These are phyloP conservation scores for Papilionanthe hybrid DNA, from an alignment of 116 monocot genomes.

Conservation along the genomic window DNA sequence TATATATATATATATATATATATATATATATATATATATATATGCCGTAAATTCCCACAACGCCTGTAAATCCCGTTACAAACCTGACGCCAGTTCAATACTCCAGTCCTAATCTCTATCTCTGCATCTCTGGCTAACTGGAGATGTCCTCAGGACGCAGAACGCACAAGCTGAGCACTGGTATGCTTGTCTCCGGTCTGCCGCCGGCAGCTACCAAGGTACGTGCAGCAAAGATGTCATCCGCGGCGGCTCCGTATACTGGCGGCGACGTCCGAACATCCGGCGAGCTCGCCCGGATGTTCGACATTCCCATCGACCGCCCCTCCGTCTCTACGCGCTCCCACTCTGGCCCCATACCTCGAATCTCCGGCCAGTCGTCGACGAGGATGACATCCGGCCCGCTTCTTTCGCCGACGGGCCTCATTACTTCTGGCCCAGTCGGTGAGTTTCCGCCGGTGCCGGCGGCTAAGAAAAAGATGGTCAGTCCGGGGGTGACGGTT, in stretches of 20 bases:
- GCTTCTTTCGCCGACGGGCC: constrained; percentile 34
- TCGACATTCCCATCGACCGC: constrained; percentile 20
- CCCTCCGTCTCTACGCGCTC: not conserved
- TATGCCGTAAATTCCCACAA: no score
- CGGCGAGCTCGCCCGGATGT: constrained; percentile 39
- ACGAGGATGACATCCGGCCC: constrained; percentile 35
- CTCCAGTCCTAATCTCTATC: not conserved
- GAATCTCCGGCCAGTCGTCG: constrained; percentile 3
- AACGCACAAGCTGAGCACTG: constrained; percentile 41
- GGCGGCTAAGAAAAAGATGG: constrained; percentile 12
- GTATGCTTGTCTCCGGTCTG: constrained; percentile 41
- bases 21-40: no score
- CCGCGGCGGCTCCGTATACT: constrained; percentile 31
- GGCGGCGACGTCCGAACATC: constrained; percentile 33
- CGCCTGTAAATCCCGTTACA: no score
- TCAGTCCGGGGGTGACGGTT: constrained; percentile 14
- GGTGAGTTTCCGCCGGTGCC: constrained; percentile 4
- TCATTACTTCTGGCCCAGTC: constrained; percentile 20
- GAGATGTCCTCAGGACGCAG: constrained; percentile 1
- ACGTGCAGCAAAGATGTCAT: constrained; percentile 9
- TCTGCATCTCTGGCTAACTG: not conserved
- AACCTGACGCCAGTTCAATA: no score
- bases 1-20: no score
- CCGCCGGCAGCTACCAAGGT: constrained; percentile 22
- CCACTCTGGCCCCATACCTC: constrained; percentile 5